Evolutionary conservation across 192 early-diverging fungal genomes (phyloP).

Genomic region (Coemansia sp.): DNA sequence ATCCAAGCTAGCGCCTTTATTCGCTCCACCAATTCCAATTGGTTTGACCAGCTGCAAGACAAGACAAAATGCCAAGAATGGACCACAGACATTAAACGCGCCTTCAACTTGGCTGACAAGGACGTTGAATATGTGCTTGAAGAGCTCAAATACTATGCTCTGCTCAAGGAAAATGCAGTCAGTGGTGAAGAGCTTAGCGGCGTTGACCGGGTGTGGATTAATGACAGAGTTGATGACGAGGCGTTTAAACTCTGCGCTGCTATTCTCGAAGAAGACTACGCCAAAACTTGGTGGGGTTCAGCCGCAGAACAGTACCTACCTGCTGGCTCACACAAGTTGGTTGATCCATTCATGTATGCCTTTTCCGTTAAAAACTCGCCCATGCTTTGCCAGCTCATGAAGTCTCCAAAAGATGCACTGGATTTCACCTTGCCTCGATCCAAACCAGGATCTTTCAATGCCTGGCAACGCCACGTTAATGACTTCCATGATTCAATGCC

Average conservation of each 20-base stretch:
- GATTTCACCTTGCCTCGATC: neutral
- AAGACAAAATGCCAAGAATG: no score
- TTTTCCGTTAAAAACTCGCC: neutral
- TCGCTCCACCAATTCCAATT: neutral
- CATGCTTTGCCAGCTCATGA: neutral
- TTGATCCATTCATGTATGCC: neutral
- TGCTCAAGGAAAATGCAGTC: neutral
- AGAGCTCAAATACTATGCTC: neutral
- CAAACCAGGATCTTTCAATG: neutral
- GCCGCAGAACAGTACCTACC: neutral
- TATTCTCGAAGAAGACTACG: neutral
- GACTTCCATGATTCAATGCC: no score
- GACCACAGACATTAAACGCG: no score
- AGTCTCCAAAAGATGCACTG: neutral
- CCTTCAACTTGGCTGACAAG: neutral
- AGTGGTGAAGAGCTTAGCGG: neutral
- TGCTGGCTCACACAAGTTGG: neutral
- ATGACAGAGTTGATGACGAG: neutral
- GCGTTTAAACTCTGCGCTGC: neutral
- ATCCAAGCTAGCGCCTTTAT: neutral
- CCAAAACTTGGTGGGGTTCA: neutral
- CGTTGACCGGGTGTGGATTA: conserved; percentile 7
- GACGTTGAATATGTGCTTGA: neutral
- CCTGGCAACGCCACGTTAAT: neutral
- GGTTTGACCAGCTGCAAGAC: neutral